Percentiles rank a stretch among this genome's conserved stretches.
These are phyloP conservation scores for Epichloe sp. DNA, from an alignment of 2,329 filamentous ascomycete genomes.

Conservation along the genomic window DNA sequence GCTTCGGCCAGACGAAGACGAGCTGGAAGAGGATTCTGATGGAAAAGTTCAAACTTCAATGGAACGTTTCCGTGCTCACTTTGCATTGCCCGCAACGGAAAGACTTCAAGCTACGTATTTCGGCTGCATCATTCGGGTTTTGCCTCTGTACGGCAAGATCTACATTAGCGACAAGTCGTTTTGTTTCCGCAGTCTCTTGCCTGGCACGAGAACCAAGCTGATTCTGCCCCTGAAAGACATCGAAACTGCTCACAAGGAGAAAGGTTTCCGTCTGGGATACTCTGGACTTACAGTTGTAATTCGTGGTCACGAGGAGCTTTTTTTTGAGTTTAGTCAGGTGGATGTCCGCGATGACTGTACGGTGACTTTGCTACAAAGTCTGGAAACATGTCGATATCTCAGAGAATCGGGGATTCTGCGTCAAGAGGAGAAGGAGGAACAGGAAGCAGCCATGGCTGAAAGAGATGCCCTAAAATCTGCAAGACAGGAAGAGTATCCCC, in stretches of 20 bases:
- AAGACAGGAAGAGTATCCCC: slow-evolving; percentile 38
- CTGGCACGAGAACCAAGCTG: slow-evolving; percentile 81
- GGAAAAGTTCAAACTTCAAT: slow-evolving; percentile 52
- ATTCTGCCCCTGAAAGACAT: slow-evolving; percentile 85
- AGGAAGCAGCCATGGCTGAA: slow-evolving; percentile 66
- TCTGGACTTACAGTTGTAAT: slow-evolving; percentile 87
- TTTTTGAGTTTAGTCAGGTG: slow-evolving; percentile 77
- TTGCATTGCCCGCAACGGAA: slow-evolving; percentile 75
- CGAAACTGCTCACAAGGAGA: slow-evolving; percentile 88
- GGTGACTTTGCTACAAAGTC: slow-evolving; percentile 61
- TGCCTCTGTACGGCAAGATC: slow-evolving; percentile 91
- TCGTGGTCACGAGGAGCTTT: slow-evolving; percentile 85
- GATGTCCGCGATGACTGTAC: slow-evolving; percentile 82
- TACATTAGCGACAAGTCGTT: slow-evolving; percentile 82
- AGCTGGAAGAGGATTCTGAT: slow-evolving; percentile 43
- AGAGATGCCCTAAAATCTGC: slow-evolving; percentile 69
- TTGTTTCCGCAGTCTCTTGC: slow-evolving; percentile 84
- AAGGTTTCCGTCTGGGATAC: slow-evolving; percentile 85
- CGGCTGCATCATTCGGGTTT: slow-evolving; percentile 75
- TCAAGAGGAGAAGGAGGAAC: slow-evolving; percentile 55
- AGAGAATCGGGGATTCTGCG: slow-evolving; percentile 55
- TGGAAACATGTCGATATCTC: slow-evolving; percentile 61
- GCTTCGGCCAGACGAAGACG: slow-evolving; percentile 41
- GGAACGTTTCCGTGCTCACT: slow-evolving; percentile 79
- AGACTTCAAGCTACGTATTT: slow-evolving; percentile 82